Evolutionary conservation across 1,139 yeast genomes (phyloP).

Genomic region (Yamadazyma spencermartinsiae): DNA sequence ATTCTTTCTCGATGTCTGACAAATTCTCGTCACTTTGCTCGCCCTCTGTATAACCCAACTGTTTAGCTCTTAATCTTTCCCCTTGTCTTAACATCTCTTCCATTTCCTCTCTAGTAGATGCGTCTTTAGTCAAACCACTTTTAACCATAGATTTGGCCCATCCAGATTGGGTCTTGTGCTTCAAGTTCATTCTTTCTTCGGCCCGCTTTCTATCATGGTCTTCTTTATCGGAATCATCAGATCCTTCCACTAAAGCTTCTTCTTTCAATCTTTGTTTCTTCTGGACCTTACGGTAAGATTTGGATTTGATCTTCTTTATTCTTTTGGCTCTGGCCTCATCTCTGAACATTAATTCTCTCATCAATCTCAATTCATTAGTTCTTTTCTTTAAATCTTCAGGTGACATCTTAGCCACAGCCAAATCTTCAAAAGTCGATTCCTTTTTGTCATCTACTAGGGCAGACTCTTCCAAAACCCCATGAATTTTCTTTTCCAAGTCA

Average conservation of each 20-base stretch:
- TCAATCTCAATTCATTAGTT: constrained; percentile 78
- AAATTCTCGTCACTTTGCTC: constrained; percentile 50
- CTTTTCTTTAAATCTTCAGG: constrained; percentile 78
- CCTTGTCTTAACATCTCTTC: constrained; percentile 94
- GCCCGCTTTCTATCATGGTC: constrained; percentile 78
- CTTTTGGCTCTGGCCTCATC: constrained; percentile 91
- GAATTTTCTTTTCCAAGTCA: constrained; percentile 69
- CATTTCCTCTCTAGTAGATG: constrained; percentile 78
- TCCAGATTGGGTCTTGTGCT: constrained; percentile 82
- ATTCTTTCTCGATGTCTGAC: constrained; percentile 53
- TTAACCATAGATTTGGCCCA: constrained; percentile 94
- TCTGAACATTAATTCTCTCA: constrained; percentile 95
- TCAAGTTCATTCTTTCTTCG: constrained; percentile 85
- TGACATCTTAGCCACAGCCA: constrained; percentile 78
- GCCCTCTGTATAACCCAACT: constrained; percentile 65
- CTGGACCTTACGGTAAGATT: constrained; percentile 80
- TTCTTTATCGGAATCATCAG: constrained; percentile 52
- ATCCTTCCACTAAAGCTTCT: constrained; percentile 66
- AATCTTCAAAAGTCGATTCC: constrained; percentile 82
- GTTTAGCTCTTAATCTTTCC: constrained; percentile 71
- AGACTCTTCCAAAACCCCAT: constrained; percentile 61
- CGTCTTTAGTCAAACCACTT: constrained; percentile 87
- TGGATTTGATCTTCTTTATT: constrained; percentile 91
- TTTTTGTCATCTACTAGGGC: constrained; percentile 70
- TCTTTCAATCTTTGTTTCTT: constrained; percentile 80